Evolutionary conservation across 306 rosid genomes (phyloP), one percentile per base, ranked within the genome.

Genomic region (Potentilla sterilis): DNA sequence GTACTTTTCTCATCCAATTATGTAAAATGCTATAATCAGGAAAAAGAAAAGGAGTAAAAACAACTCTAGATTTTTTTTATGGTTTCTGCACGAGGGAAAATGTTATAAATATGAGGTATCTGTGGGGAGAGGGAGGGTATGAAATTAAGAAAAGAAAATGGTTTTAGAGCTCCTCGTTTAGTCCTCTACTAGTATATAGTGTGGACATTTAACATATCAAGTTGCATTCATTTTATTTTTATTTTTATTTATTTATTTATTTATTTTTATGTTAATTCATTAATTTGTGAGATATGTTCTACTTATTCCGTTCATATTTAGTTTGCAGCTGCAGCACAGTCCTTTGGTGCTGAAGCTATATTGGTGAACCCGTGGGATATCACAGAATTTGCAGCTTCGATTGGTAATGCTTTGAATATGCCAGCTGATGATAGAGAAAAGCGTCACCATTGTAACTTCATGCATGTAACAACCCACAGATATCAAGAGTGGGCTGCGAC

Each of bases 401-500:
- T 95, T 73, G 91, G 89, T 64, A 90, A 95, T 72, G 97, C 98
- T 57, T 85, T 95, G 79, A 86, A 90, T 80, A 92, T 95, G 98
- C 87, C 87, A 51, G 91, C 98, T 58, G 93, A 92, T 40, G 98
- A 95, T 84, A 88, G 96, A 86, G 96, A 95, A 77, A 95, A 92
- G 78, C 84, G 97, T 51, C 98, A 95, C 81, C 95, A 86, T 67
- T 88, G 87, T 81, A 95, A 95, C 79, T 95, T 95, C 84, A 87
- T 86, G 93, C 96, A 95, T 57, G 98, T 95, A 49, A 92, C 90
- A 51, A 85, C 96, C 85, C 98, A 95, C 81, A 95, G 96, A 8
- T 95, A 97, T 38, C 97, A 87, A 67, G 98, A 95, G 86, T 95
- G 98, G 98, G 98, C 98, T 71, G 98, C 96, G 83, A 95, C 97